Evolutionary conservation across 306 rosid genomes (phyloP).

Genomic region (Gastrolobium villosum): DNA sequence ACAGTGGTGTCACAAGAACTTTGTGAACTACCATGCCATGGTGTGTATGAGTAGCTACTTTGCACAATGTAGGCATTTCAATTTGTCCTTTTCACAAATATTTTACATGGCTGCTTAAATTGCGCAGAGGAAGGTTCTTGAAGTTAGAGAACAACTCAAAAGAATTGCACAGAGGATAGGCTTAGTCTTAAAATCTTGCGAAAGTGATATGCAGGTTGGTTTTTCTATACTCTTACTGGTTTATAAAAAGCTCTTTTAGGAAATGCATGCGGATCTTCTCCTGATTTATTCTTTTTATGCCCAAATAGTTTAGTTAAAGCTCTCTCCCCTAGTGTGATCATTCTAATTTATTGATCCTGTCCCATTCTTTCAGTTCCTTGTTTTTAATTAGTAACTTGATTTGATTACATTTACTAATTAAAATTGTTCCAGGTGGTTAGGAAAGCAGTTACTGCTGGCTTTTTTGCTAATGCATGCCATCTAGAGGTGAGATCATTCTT

Average conservation of each 20-base stretch:
- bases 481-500: constrained; percentile 69
- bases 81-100: constrained; percentile 33
- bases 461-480: constrained; percentile 82
- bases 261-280: constrained; percentile 17
- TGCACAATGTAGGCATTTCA: constrained; percentile 21
- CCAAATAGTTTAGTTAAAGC: constrained; percentile 14
- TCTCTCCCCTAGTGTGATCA: not conserved
- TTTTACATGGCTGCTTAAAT: constrained; percentile 47
- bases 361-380: constrained; percentile 19
- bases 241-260: constrained; percentile 13
- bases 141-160: constrained; percentile 91
- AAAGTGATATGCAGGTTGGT: constrained; percentile 74
- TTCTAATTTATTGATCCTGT: constrained; percentile 25
- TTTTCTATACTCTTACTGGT: constrained; percentile 14
- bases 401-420: constrained; percentile 4
- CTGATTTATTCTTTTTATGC: constrained; percentile 29
- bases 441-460: constrained; percentile 85
- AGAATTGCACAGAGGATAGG: constrained; percentile 89
- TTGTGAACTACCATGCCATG: constrained; percentile 92
- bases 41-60: constrained; percentile 59
- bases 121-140: constrained; percentile 84
- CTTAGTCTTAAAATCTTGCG: constrained; percentile 77
- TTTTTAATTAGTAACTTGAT: not conserved
- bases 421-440: constrained; percentile 69
- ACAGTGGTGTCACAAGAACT: constrained; percentile 95